Evolutionary conservation across 2,329 filamentous ascomycete genomes (phyloP).

Genomic region (Botryotinia calthae): DNA sequence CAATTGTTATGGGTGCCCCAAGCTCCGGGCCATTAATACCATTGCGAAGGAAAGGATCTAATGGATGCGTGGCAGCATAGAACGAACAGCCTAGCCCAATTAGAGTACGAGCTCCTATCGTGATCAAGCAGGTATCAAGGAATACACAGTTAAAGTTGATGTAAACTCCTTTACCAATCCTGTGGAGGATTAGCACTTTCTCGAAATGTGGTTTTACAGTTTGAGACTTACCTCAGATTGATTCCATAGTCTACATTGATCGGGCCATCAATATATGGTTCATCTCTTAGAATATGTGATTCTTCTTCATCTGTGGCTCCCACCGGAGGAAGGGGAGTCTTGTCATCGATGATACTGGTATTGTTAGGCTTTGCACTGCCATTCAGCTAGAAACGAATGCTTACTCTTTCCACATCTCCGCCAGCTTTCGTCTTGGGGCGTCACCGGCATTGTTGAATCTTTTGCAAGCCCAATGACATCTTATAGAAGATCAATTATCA

Average conservation of each 20-base stretch:
- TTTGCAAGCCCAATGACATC: conserved; percentile 54
- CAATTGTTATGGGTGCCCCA: conserved; percentile 71
- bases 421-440: conserved; percentile 57
- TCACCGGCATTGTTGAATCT: conserved; percentile 64
- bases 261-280: conserved; percentile 69
- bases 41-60: conserved; percentile 71
- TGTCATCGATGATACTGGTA: conserved; percentile 52
- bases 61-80: conserved; percentile 72
- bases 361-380: conserved; percentile 20
- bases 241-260: conserved; percentile 75
- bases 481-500: conserved; percentile 2
- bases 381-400: conserved; percentile 30
- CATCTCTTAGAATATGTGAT: conserved; percentile 58
- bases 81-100: conserved; percentile 77
- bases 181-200: conserved; percentile 30
- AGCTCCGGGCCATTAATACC: conserved; percentile 72
- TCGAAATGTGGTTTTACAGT: background rate
- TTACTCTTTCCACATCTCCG: conserved; percentile 72
- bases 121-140: conserved; percentile 73
- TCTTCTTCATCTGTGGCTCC: conserved; percentile 60
- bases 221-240: conserved; percentile 56
- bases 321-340: conserved; percentile 59
- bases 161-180: conserved; percentile 67
- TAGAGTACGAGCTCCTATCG: conserved; percentile 72
- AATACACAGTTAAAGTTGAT: conserved; percentile 75